phyloP scores from a whole-genome alignment of 2,329 filamentous ascomycete species.

The Cercospora brassicicola region DNA sequence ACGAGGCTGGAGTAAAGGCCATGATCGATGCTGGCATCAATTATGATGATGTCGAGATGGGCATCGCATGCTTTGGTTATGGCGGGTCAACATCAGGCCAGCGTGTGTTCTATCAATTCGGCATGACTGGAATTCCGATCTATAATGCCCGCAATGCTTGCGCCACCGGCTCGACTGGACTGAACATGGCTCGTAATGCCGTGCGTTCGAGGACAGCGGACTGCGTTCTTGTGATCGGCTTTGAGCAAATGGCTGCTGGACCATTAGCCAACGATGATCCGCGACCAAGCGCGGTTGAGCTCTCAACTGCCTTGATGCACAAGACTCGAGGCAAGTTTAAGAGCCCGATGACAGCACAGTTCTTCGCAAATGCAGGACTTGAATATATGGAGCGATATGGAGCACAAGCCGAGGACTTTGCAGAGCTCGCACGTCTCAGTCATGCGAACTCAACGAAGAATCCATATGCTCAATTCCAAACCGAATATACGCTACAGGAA shows the following conservation, averaged over 20 bases:
- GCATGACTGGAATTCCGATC: slow-evolving; percentile 92
- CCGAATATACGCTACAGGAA: slow-evolving; percentile 85
- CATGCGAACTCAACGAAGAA: slow-evolving; percentile 90
- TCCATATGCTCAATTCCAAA: slow-evolving; percentile 93
- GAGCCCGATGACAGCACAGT: slow-evolving; percentile 55
- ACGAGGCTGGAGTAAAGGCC: slow-evolving; percentile 86
- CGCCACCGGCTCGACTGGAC: slow-evolving; percentile 84
- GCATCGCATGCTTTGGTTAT: slow-evolving; percentile 94
- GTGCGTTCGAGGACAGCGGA: slow-evolving; percentile 73
- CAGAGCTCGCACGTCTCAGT: slow-evolving; percentile 89
- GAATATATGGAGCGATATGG: slow-evolving; percentile 95
- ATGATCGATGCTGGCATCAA: slow-evolving; percentile 80
- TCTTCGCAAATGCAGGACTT: slow-evolving; percentile 89
- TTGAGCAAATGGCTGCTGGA: slow-evolving; percentile 96
- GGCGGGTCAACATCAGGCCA: slow-evolving; percentile 93
- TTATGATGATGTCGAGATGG: slow-evolving; percentile 94
- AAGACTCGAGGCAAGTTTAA: slow-evolving; percentile 31
- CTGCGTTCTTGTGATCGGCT: slow-evolving; percentile 87
- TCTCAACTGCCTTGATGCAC: slow-evolving; percentile 62
- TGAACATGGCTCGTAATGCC: slow-evolving; percentile 78
- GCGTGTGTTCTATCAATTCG: slow-evolving; percentile 97
- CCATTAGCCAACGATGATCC: slow-evolving; percentile 75
- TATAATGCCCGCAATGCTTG: slow-evolving; percentile 99
- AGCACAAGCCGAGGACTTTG: slow-evolving; percentile 80
- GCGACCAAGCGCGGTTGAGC: slow-evolving; percentile 78